Conservation (phyloP, 768 basidiomycete species). For the Termitomyces heimii region DNA sequence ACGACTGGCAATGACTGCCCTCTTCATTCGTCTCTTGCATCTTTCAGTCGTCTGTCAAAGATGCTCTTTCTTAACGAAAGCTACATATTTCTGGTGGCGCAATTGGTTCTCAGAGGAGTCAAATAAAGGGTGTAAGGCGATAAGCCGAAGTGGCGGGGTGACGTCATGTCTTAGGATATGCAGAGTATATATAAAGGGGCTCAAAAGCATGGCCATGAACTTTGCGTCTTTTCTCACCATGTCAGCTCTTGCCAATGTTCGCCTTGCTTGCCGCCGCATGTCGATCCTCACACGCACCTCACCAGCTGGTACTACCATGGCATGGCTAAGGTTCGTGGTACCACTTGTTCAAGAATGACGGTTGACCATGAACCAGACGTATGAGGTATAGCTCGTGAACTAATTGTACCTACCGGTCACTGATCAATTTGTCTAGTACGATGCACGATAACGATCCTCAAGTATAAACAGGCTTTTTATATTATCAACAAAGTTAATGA, state of each 20-base stretch:
- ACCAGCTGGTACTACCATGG: neutral
- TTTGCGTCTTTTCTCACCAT: constrained; percentile 4
- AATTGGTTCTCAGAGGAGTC: neutral
- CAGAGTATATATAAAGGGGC: constrained; percentile 6
- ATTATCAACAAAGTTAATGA: neutral
- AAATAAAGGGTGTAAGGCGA: neutral
- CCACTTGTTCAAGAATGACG: neutral
- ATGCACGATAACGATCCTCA: constrained; percentile 57
- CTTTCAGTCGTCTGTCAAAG: neutral
- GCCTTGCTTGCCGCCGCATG: constrained; percentile 1
- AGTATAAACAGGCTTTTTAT: constrained; percentile 20
- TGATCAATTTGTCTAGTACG: constrained; percentile 29
- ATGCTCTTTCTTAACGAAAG: neutral
- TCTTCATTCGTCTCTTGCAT: neutral
- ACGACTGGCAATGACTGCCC: neutral
- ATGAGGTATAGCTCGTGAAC: constrained; percentile 18
- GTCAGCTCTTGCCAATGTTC: constrained; percentile 4
- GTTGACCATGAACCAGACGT: constrained; percentile 12
- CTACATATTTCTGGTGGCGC: neutral
- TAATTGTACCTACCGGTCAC: neutral
- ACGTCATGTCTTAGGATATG: constrained; percentile 15
- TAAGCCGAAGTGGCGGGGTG: neutral
- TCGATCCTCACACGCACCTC: neutral
- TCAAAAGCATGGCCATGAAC: neutral
- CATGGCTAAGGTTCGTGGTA: neutral